These are phyloP conservation scores for Ustilago cynodontis DNA, from an alignment of 1,284 basidiomycete species.

Conservation along the genomic window DNA sequence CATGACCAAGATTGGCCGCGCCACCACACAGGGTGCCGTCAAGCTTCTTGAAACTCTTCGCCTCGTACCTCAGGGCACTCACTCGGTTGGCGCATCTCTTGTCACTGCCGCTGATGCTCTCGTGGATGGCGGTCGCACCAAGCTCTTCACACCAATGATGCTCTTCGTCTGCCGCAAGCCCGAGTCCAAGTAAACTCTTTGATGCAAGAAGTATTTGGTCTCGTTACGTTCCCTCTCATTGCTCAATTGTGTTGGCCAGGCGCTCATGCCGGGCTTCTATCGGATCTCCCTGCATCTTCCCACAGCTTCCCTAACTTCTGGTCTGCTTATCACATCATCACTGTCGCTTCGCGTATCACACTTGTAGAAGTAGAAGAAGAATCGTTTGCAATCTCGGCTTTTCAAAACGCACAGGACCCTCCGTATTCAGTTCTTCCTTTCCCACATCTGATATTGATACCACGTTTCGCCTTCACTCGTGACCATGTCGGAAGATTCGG, in stretches of 20 bases:
- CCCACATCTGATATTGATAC: constrained; percentile 53
- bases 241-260: background rate
- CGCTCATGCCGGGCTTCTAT: background rate
- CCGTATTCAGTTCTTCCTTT: constrained; percentile 13
- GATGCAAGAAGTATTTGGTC: background rate
- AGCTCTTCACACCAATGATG: constrained; percentile 75
- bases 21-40: constrained; percentile 85
- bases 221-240: background rate
- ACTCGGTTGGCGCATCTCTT: constrained; percentile 87
- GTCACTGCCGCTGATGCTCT: constrained; percentile 85
- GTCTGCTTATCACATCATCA: constrained; percentile 1
- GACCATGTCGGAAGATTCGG: constrained; percentile 24
- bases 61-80: constrained; percentile 91
- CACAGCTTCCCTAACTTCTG: background rate
- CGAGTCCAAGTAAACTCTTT: constrained; percentile 13
- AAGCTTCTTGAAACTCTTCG: constrained; percentile 83
- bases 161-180: constrained; percentile 52
- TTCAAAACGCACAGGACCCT: background rate
- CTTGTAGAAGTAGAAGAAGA: constrained; percentile 9
- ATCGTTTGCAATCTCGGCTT: background rate
- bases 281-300: background rate
- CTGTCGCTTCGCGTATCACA: constrained; percentile 28
- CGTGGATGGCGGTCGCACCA: constrained; percentile 85
- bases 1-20: constrained; percentile 87
- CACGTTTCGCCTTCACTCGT: constrained; percentile 33